Percentiles rank a stretch among this genome's conserved stretches.
Evolutionary conservation across 306 rosid genomes (phyloP).

Genomic region (Rosa chinensis): DNA sequence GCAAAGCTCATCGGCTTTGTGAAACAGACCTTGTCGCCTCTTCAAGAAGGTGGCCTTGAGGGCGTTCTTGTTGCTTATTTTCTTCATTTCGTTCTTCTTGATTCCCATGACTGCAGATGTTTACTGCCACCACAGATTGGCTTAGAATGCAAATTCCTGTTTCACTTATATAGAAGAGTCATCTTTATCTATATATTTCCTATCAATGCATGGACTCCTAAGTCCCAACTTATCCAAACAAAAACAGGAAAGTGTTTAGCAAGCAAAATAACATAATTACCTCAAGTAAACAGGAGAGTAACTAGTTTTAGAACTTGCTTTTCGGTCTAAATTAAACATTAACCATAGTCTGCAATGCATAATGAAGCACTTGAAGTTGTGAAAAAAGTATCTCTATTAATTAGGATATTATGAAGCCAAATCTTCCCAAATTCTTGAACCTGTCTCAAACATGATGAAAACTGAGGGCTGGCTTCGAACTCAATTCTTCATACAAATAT

Average conservation of each 20-base stretch:
- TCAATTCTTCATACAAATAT: background rate
- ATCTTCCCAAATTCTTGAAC: background rate
- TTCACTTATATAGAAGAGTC: background rate
- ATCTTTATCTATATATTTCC: background rate
- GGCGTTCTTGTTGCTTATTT: background rate
- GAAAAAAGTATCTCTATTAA: too few relatives aligned
- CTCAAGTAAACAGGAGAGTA: background rate
- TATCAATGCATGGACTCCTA: background rate
- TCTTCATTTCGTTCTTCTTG: background rate
- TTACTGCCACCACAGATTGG: too few relatives aligned
- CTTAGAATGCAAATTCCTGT: background rate
- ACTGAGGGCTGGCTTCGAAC: background rate
- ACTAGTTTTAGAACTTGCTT: background rate
- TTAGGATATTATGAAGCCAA: background rate
- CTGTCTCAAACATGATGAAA: background rate
- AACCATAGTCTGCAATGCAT: background rate
- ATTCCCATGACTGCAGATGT: background rate
- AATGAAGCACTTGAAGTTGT: background rate
- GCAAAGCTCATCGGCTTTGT: background rate
- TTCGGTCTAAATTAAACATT: background rate
- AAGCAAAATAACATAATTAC: background rate
- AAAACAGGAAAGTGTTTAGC: background rate
- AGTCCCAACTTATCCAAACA: background rate
- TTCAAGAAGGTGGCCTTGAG: background rate
- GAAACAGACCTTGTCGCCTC: constrained; percentile 1